Percentiles rank a stretch among this genome's conserved stretches.
Conservation (phyloP, 2,329 filamentous ascomycete species). For the Colletotrichum sp. region DNA sequence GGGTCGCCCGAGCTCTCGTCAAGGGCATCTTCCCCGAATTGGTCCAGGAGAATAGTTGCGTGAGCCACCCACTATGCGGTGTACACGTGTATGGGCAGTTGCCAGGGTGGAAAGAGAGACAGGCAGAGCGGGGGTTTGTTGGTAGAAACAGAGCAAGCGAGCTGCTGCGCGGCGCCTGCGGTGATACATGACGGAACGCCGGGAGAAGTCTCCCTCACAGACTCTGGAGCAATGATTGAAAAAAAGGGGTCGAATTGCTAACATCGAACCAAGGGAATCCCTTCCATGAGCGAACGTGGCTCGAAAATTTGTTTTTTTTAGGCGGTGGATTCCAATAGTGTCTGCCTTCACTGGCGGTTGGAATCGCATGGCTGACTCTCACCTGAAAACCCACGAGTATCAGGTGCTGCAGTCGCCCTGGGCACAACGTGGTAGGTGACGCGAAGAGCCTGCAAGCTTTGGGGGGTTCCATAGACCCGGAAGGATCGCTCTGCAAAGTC, state of each 20-base stretch:
- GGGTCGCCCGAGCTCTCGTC: neutral
- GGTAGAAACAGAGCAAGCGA: neutral
- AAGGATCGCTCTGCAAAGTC: neutral
- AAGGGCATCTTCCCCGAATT: neutral
- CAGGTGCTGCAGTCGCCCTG: neutral
- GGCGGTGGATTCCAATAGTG: neutral
- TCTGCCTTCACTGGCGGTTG: neutral
- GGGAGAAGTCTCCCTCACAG: neutral
- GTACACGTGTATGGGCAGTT: conserved; percentile 3
- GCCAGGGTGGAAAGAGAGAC: neutral
- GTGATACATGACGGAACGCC: neutral
- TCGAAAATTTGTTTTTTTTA: neutral
- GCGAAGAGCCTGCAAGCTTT: neutral
- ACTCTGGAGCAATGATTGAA: neutral
- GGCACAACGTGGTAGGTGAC: neutral
- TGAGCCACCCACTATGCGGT: neutral
- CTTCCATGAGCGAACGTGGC: neutral
- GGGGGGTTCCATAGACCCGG: neutral
- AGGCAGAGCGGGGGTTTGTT: neutral
- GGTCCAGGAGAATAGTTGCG: neutral
- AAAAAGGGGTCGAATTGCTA: neutral
- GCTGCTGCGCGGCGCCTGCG: conserved; percentile 3
- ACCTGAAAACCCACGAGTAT: neutral
- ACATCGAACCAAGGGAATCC: neutral
- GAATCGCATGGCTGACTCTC: neutral